phyloP scores from a whole-genome alignment of 345 rosid species.

The Lenwebbia sp. region DNA sequence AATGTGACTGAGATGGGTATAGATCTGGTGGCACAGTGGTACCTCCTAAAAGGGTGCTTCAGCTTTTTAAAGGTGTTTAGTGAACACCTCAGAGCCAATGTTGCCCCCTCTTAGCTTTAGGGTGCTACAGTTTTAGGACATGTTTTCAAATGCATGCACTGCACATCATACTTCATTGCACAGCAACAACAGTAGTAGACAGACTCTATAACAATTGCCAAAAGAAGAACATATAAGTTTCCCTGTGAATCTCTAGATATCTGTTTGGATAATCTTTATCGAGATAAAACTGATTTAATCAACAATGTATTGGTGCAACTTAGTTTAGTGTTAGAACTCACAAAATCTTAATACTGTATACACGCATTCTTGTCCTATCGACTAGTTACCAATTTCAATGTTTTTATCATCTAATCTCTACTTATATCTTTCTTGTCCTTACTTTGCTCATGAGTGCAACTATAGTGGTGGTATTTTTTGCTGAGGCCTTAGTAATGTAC shows the following conservation, averaged over 20 bases:
- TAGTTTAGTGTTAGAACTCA: background rate
- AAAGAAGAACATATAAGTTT: background rate
- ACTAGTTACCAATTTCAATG: background rate
- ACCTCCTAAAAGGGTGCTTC: background rate
- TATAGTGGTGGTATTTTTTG: background rate
- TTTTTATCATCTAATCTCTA: background rate
- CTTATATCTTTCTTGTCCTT: background rate
- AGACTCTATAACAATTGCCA: background rate
- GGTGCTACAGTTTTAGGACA: background rate
- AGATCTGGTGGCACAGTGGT: background rate
- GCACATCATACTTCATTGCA: background rate
- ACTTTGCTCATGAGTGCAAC: background rate
- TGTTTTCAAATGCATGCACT: background rate
- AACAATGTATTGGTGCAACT: background rate
- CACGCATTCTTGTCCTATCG: background rate
- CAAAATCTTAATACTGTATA: background rate
- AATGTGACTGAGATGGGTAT: background rate
- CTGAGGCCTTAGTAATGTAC: background rate
- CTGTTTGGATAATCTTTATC: background rate
- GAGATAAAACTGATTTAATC: background rate
- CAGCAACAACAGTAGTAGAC: background rate
- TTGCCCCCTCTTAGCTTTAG: background rate
- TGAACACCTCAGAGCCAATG: background rate
- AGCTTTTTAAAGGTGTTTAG: background rate
- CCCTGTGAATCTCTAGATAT: background rate